Evolutionary conservation across 2,329 filamentous ascomycete species (phyloP), one percentile per base, ranked within the genome.

Genomic region (Clonostachys rhizophaga): DNA sequence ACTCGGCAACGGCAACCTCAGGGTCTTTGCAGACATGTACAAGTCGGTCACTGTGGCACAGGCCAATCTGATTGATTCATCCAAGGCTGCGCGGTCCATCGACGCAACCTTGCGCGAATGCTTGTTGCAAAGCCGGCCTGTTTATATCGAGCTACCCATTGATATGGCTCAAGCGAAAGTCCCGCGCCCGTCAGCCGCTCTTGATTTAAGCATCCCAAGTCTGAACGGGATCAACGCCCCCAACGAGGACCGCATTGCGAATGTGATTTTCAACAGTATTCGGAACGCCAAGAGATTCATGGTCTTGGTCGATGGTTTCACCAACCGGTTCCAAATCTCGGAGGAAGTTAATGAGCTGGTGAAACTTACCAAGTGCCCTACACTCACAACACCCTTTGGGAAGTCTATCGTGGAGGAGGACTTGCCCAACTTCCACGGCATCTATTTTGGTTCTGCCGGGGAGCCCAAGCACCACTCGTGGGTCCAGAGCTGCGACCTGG

Each of bases 321-420:
- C 89, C 11, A 83, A 91, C 53, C 83, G 89, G 34, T 87, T 92
- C 60, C 76, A 84, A 40, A 86, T 87, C 14, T 65, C 91, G 2
- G 65, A 81, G 1, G 89, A 94, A 64, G 83, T 90, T 16, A 82
- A 88, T 55, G 78, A 80, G 8, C 72, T 96, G 14, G 71, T 95
- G 45, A 74, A 84, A 50, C 88, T 85, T 64, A 88, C 88, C 1
- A 74, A 81, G 5, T 71, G 95, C 8, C 90, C 91, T 5, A 86
- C 88, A 0, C 95, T 94, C 56, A 87, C 91, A n/a, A 87, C 89
- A 0, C 89, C 90, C 3, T 95, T 95, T 87, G 90, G 90, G 42
- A 95, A 95, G 69, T 81, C 89, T 16, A 86, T 87, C 17, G 79
- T 96, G 43, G 78, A 94, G 57, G 90, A 96, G 65, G 79, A 78